These are phyloP conservation scores for Colletotrichum coccodes DNA, from an alignment of 2,329 filamentous ascomycete genomes.

Conservation along the genomic window DNA sequence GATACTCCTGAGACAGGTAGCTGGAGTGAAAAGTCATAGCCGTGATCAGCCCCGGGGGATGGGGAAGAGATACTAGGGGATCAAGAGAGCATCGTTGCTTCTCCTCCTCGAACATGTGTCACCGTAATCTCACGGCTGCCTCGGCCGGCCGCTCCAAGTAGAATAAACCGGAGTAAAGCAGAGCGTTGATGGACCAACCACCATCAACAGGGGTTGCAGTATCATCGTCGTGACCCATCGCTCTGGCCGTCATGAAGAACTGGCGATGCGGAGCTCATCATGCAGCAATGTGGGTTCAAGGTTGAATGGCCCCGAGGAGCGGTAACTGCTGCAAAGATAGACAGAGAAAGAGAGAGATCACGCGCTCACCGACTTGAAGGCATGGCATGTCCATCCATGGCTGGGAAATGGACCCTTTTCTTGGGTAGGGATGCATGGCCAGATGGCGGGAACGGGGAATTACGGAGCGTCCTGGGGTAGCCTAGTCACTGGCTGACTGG, in stretches of 20 bases:
- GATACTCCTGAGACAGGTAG: neutral
- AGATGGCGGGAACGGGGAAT: constrained; percentile 22
- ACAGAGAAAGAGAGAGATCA: neutral
- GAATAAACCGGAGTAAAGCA: neutral
- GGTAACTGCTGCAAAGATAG: constrained; percentile 13
- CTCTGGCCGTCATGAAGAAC: constrained; percentile 19
- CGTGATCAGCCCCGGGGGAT: neutral
- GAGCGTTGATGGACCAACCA: neutral
- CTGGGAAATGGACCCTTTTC: neutral
- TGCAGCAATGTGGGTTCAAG: constrained; percentile 14
- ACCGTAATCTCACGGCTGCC: constrained; percentile 9
- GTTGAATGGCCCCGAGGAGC: constrained; percentile 6
- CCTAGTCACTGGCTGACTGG: neutral
- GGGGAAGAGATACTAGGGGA: neutral
- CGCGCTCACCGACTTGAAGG: constrained; percentile 23
- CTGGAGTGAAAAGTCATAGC: neutral
- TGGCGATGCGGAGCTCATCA: constrained; percentile 2
- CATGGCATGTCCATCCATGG: constrained; percentile 5
- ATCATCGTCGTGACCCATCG: neutral
- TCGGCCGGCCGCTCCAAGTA: neutral
- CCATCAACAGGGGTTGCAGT: neutral
- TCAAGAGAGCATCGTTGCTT: neutral
- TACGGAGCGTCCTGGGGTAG: neutral
- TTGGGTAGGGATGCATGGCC: constrained; percentile 28
- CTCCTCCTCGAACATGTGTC: constrained; percentile 15